Evolutionary conservation across 2,329 filamentous ascomycete genomes (phyloP), one percentile per base, ranked within the genome.

Genomic region (Fusarium cicatricum): DNA sequence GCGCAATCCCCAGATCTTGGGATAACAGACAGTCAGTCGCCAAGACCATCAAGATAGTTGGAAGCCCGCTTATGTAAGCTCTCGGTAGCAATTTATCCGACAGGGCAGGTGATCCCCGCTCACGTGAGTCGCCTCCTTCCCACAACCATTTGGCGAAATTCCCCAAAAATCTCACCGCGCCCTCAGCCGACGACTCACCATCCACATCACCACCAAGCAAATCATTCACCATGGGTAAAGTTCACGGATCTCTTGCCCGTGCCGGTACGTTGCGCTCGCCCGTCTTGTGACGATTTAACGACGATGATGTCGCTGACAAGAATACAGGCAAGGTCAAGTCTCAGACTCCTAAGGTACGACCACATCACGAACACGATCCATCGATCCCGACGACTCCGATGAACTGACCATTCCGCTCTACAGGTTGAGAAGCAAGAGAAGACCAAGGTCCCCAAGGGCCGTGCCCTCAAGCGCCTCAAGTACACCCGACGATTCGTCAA

Each of bases 401-500:
- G 69, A 40, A 70, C 72, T 74, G 61, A 75, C 68, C 55, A 69
- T 57, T 26, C 17, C 57, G 48, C 16, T 41, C 52, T 62, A 72
- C 58, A 92, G 90, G 90, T 94, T 80, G 91, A 95, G 82, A 81
- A 85, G 57, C 90, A 93, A 82, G 93, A 97, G 89, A 97, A 97
- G 90, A 85, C 90, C 83, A 97, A 98, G 90, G 86, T 83, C 72
- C 92, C 94, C 78, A 97, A 97, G 89, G 94, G 94, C 77, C 92
- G 94, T 77, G 94, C 94, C 72, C 92, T 95, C 84, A 98, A 98
- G 92, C 88, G 94, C 76, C 88, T 96, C 79, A 88, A 87, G 80
- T 97, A 97, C 88, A 97, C 92, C 73, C 90, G 94, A 79, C 92
- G 94, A 75, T 98, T 98, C 85, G 93, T 98, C 72, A 97, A 98